Base-by-base conservation (phyloP, 176 grass and related monocot genomes). In the Musa schizocarpa region DNA sequence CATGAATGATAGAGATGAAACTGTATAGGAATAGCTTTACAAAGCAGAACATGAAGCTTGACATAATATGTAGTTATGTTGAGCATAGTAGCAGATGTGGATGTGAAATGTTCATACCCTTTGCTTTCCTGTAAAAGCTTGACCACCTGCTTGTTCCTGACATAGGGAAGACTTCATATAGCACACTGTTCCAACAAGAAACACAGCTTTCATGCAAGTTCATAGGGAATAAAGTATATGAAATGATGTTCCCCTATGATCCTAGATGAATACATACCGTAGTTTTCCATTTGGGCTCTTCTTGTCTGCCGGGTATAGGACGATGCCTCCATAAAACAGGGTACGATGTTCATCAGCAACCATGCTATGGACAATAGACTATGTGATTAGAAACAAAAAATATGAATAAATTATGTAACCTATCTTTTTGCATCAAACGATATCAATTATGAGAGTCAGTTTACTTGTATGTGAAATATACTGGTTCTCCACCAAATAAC, bases 121-220 rank as follows among this genome's bases (percentile, higher is more conserved):
- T 86, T 84, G 81, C 83, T 92, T 92, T 52, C 95, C 90, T 3
- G 95, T 99, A 78, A 99, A 99, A 70, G 88, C 72, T 75, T 99
- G 95, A 29, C 95, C 95, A 79, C 95, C 95, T 71, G 95, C 95
- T 76, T 99, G 76, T 77, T 99, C 91, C 82, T 67, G 95, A 99
- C 95, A 99, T 99, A 8, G 95, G 91, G 64, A 99, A 99, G 17
- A 99, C 95, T 81, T 99, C 91, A 84, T 99, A 92, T n/a, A 99
- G 74, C 54, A 99, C 88, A 82, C 95, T 99, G 78, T 14, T 68
- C 82, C 23, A 74, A 10, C 50, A 54, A 26, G 86, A 69, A 63
- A 52, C 14, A 51, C 16, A 76, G 24, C 13, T 16, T 52, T 25
- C 6, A 77, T 7, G 8, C 9, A 63, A 77, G 3, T 53, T 21